Evolutionary conservation across 345 rosid species (phyloP), one percentile per base, ranked within the genome.

Genomic region (Citrus reticulata): DNA sequence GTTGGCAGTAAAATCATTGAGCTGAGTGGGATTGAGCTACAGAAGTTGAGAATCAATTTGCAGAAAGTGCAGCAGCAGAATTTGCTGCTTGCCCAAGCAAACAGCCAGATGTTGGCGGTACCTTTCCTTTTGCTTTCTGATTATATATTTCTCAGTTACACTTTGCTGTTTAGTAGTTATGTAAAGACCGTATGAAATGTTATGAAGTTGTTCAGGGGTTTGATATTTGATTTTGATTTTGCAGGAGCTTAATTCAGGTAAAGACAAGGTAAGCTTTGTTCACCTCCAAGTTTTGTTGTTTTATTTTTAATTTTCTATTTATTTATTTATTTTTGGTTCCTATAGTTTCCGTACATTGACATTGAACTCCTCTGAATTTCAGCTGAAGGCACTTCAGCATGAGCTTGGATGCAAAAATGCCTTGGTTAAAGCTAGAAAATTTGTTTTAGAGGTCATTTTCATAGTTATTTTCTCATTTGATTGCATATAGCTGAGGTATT

Each of bases 201-300:
- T 49, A 34, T 72, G 55, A 70, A 77, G 37, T 42, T 39, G 30
- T 77, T 77, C 29, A 30, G 62, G 74, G 66, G 64, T 22, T 69
- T 83, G 68, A 83, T 78, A 63, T 70, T 35, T 71, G 63, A 5
- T 55, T 70, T 49, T 81, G 68, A 79, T 77, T 73, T 79, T 89
- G 84, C 92, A 90, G 97, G 97, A 93, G 73, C 83, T 89, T 76
- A 93, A 90, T 86, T 79, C 85, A 76, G 87, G 80, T 79, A 91
- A 88, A 88, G 97, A 91, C 79, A 86, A 46, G 89, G 97, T 90
- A 84, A 77, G 86, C 76, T 76, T 66, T 64, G 55, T 78, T 79
- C 66, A 69, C 60, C 39, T 77, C 40, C 49, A 69, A 60, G 66
- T 81, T 72, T 13, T 46, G 17, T 11, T 54, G 58, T 54, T 54